Percentiles rank a stretch among this genome's conserved stretches.
phyloP scores from a whole-genome alignment of 306 rosid genomes.

The Cicer bijugum region DNA sequence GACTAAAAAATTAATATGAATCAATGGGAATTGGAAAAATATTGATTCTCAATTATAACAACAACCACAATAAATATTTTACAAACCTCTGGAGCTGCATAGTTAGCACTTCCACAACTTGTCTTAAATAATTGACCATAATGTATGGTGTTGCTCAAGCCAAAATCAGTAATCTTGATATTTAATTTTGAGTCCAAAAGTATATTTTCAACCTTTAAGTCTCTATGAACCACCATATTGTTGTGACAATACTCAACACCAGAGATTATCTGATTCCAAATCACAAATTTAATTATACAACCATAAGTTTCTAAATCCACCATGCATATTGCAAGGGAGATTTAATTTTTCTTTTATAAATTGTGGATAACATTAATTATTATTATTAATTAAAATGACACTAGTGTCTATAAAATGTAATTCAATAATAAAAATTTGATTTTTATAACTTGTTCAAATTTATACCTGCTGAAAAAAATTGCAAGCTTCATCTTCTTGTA shows the following conservation, averaged over 20 bases:
- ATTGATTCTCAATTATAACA: slow-evolving; percentile 4
- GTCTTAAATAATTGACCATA: slow-evolving; percentile 93
- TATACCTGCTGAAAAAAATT: slow-evolving; percentile 85
- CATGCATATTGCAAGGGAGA: not conserved
- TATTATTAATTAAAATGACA: too few relatives aligned
- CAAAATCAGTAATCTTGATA: slow-evolving; percentile 89
- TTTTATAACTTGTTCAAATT: not conserved
- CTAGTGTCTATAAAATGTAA: too few relatives aligned
- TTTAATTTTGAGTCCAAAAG: slow-evolving; percentile 82
- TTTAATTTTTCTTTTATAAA: too few relatives aligned
- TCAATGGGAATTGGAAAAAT: not conserved
- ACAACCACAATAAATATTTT: not conserved
- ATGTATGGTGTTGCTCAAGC: slow-evolving; percentile 87
- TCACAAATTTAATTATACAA: slow-evolving; percentile 22
- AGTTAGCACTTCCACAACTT: slow-evolving; percentile 93
- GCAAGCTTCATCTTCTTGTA: slow-evolving; percentile 93
- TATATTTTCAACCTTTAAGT: slow-evolving; percentile 85
- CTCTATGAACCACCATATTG: slow-evolving; percentile 96
- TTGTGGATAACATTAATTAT: too few relatives aligned
- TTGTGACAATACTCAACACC: slow-evolving; percentile 95
- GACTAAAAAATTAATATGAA: slow-evolving; percentile 16
- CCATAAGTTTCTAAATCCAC: slow-evolving; percentile 24
- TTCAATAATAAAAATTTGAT: too few relatives aligned
- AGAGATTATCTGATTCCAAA: slow-evolving; percentile 73
- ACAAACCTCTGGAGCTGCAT: slow-evolving; percentile 94